These are phyloP conservation scores for Cyclocybe cylindracea DNA, from an alignment of 768 basidiomycete genomes.

Conservation along the genomic window DNA sequence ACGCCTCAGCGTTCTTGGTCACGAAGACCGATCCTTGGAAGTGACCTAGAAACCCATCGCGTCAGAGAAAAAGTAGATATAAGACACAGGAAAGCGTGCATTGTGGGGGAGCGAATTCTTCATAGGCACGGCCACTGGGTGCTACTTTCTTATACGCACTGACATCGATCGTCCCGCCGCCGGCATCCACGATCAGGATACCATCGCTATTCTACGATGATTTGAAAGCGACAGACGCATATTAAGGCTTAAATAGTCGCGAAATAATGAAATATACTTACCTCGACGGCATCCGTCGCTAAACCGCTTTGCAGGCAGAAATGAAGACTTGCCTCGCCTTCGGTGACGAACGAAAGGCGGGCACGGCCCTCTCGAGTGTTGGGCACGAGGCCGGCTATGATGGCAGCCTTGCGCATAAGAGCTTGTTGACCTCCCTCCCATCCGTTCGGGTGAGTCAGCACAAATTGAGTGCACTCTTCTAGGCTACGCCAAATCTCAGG, in stretches of 20 bases:
- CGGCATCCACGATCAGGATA: slow-evolving; percentile 59
- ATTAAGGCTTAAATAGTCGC: neutral
- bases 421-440: slow-evolving; percentile 45
- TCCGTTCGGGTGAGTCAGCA: slow-evolving; percentile 43
- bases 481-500: slow-evolving; percentile 37
- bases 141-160: slow-evolving; percentile 46
- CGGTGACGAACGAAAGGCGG: slow-evolving; percentile 47
- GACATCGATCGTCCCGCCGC: slow-evolving; percentile 63
- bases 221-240: neutral
- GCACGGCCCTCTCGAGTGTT: slow-evolving; percentile 30
- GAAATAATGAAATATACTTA: slow-evolving; percentile 5
- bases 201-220: slow-evolving; percentile 36
- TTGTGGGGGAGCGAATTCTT: slow-evolving; percentile 48
- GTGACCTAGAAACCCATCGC: slow-evolving; percentile 33
- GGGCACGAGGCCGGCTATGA: slow-evolving; percentile 38
- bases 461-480: slow-evolving; percentile 35
- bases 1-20: slow-evolving; percentile 38
- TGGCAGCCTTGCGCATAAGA: slow-evolving; percentile 39
- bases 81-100: slow-evolving; percentile 27
- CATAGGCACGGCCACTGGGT: slow-evolving; percentile 29
- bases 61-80: neutral
- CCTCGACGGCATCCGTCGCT: slow-evolving; percentile 16
- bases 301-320: slow-evolving; percentile 39
- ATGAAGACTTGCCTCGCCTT: slow-evolving; percentile 57
- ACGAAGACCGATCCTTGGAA: slow-evolving; percentile 55